These are phyloP conservation scores for Glycine soja DNA, from an alignment of 306 rosid genomes.

Conservation along the genomic window DNA sequence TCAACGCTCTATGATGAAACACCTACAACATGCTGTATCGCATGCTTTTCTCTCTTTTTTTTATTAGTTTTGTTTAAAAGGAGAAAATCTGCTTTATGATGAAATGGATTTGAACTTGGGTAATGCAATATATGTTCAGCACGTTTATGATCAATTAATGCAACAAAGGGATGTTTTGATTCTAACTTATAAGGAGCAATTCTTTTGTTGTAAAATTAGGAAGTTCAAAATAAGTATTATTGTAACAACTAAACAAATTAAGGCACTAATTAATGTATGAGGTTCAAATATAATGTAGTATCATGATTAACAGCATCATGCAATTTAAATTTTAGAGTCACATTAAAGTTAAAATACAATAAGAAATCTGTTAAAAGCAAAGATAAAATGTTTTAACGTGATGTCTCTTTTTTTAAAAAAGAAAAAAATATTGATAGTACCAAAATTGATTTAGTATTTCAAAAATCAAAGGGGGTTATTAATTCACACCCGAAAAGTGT, in stretches of 20 bases:
- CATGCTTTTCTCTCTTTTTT: neutral
- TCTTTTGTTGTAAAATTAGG: neutral
- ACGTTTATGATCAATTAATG: conserved; percentile 35
- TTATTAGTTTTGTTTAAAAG: neutral
- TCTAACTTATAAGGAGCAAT: neutral
- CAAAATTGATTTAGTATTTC: neutral
- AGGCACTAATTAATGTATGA: neutral
- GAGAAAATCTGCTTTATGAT: neutral
- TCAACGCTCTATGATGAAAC: conserved; percentile 20
- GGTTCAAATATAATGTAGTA: neutral
- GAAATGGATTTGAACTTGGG: conserved; percentile 17
- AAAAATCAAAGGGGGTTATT: neutral
- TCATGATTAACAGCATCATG: neutral
- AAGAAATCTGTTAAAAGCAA: neutral
- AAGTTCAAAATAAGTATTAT: neutral
- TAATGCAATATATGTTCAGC: conserved; percentile 1
- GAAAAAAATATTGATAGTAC: neutral
- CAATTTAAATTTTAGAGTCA: neutral
- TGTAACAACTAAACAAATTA: neutral
- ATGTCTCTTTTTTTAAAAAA: neutral
- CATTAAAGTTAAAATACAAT: neutral
- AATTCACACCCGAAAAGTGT: neutral
- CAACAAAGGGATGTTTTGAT: neutral
- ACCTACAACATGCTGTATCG: neutral
- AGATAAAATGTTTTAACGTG: neutral